phyloP scores from a whole-genome alignment of 495 filamentous ascomycete species.

The Paragyromitra xinjiangensis region DNA sequence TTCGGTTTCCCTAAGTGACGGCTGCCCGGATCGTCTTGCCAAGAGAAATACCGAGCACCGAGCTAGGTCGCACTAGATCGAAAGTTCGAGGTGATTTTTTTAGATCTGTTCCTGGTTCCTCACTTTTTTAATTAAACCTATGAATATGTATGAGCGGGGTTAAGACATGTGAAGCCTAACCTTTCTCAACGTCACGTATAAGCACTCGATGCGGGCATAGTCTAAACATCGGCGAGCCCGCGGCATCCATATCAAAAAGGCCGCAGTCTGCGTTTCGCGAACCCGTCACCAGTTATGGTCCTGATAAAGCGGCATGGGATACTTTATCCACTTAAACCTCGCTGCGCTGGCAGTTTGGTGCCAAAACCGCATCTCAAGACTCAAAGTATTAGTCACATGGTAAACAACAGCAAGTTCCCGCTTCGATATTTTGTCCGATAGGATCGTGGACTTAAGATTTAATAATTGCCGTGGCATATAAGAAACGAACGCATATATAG shows the following conservation, averaged over 20 bases:
- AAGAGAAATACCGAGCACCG: conserved; percentile 1
- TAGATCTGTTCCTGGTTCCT: neutral
- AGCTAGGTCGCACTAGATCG: neutral
- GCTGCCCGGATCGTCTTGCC: neutral
- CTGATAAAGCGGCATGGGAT: neutral
- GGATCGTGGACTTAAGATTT: neutral
- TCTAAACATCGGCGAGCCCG: neutral
- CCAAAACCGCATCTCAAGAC: neutral
- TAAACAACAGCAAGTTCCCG: neutral
- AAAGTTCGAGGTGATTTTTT: neutral
- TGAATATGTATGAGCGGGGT: neutral
- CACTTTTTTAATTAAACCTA: neutral
- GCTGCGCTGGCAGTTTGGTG: neutral
- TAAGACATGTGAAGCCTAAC: no score
- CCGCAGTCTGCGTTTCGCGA: neutral
- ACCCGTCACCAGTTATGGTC: neutral
- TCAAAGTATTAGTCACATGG: neutral
- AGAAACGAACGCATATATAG: neutral
- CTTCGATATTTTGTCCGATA: neutral
- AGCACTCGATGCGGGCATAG: neutral
- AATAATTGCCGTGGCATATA: neutral
- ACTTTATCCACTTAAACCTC: neutral
- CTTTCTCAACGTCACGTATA: neutral
- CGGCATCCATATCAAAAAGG: neutral
- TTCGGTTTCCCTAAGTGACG: neutral